Base-by-base conservation (phyloP, 2,329 filamentous ascomycete genomes). In the Huntiella decipiens region DNA sequence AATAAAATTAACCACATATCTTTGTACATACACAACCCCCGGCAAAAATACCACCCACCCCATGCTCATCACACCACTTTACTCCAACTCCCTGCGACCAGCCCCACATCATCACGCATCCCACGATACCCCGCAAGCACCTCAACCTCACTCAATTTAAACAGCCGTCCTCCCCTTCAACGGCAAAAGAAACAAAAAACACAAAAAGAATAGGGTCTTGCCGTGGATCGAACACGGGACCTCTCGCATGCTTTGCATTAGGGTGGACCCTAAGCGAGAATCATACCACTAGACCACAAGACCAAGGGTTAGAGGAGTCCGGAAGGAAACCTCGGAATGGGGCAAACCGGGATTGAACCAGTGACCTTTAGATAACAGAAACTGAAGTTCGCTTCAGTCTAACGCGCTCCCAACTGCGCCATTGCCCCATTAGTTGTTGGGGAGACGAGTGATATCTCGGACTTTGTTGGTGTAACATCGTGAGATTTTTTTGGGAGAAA, bases 281-380 rank as follows among this genome's bases (percentile, higher is more conserved):
- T 75, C 71, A 76, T 77, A 76, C 72, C 73, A 70, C 72, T 74
- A 74, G 71, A 73, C 70, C 69, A 74, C 61, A 63, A 64, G 63
- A 64, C 62, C 64, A 44, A 43, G 28, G 40, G 36, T 32, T 44
- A 35, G 12, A 28, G 44, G 34, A n/a, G 22, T 10, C 28, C 6
- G 13, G 17, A 43, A 13, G 34, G 10, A 16, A 3, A 43, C 4
- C 13, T 45, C 46, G 13, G 28, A 42, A 17, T 46, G 47, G 47
- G 47, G 43, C 43, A 49, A 49, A 49, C 43, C 47, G 47, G 47
- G 47, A 49, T 49, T 49, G 47, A 49, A 46, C 47, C 43, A 8
- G 43, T 48, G 46, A 48, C 46, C 46, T 48, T 48, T 48, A 48
- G 46, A 48, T 45, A 45, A 48, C 42, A 33, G 46, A 48, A 39